Conservation (phyloP, 2,329 filamentous ascomycete genomes). For the Podosphaera xanthii region DNA sequence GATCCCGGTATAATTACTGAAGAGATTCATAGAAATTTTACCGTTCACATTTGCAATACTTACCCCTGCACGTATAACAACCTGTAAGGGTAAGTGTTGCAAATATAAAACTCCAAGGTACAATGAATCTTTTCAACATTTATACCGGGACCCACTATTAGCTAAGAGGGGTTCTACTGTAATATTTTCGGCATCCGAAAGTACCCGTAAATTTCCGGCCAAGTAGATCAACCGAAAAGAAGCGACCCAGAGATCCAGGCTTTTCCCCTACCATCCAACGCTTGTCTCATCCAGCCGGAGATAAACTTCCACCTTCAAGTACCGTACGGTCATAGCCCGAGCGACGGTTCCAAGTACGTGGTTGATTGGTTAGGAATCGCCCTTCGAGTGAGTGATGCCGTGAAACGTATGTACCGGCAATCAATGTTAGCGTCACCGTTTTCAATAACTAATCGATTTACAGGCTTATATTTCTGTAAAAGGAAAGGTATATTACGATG, state of each 20-base stretch:
- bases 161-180: not conserved
- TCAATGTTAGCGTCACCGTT: not conserved
- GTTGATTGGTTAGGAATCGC: not conserved
- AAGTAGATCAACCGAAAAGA: not conserved
- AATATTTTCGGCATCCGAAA: not conserved
- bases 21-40: too few relatives aligned
- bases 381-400: not conserved
- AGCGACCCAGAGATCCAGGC: not conserved
- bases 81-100: too few relatives aligned
- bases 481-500: not conserved
- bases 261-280: not conserved
- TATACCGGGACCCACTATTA: not conserved
- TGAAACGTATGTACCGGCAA: not conserved
- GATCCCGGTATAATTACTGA: too few relatives aligned
- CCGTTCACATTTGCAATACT: too few relatives aligned
- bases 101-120: too few relatives aligned
- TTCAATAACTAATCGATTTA: not conserved
- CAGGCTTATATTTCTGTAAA: not conserved
- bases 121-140: too few relatives aligned
- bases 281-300: not conserved
- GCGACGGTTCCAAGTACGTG: not conserved
- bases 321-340: not conserved
- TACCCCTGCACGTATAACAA: too few relatives aligned
- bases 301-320: not conserved
- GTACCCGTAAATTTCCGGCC: not conserved